A percentile compares a stretch with the other conserved stretches of the same genome.
phyloP scores from a whole-genome alignment of 768 basidiomycete genomes.

The Tricholoma matsutake region DNA sequence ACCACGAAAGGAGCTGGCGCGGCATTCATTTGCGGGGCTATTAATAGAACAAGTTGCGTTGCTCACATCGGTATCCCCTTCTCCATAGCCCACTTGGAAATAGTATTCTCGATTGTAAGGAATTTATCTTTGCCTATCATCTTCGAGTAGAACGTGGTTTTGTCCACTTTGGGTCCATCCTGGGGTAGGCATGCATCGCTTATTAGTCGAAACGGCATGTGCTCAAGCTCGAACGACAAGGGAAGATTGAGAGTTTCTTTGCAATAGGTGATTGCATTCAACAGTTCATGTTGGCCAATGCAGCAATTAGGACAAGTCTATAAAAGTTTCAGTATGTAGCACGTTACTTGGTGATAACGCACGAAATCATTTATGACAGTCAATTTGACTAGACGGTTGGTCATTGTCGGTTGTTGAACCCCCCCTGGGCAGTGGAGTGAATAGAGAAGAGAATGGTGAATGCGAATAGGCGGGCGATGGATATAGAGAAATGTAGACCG shows the following conservation, averaged over 20 bases:
- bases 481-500: background rate
- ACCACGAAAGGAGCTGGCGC: conserved; percentile 53
- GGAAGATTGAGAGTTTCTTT: conserved; percentile 46
- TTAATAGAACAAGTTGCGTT: background rate
- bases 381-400: conserved; percentile 42
- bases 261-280: conserved; percentile 46
- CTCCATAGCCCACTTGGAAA: conserved; percentile 52
- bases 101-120: conserved; percentile 35
- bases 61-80: conserved; percentile 59
- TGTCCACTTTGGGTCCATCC: conserved; percentile 36
- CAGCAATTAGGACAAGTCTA: conserved; percentile 54
- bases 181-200: conserved; percentile 34
- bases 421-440: conserved; percentile 5
- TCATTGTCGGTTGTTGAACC: conserved; percentile 27
- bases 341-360: conserved; percentile 5
- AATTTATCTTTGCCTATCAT: conserved; percentile 54
- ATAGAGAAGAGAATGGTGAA: conserved; percentile 10
- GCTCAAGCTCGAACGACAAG: conserved; percentile 48
- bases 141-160: conserved; percentile 38
- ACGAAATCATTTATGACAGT: conserved; percentile 51
- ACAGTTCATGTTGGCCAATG: conserved; percentile 50
- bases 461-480: conserved; percentile 8
- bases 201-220: conserved; percentile 50
- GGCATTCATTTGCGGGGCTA: conserved; percentile 4
- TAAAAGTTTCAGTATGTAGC: background rate